Percentiles rank a stretch among this genome's conserved stretches.
Conservation (phyloP, 2,329 filamentous ascomycete genomes). For the Venturia nashicola region DNA sequence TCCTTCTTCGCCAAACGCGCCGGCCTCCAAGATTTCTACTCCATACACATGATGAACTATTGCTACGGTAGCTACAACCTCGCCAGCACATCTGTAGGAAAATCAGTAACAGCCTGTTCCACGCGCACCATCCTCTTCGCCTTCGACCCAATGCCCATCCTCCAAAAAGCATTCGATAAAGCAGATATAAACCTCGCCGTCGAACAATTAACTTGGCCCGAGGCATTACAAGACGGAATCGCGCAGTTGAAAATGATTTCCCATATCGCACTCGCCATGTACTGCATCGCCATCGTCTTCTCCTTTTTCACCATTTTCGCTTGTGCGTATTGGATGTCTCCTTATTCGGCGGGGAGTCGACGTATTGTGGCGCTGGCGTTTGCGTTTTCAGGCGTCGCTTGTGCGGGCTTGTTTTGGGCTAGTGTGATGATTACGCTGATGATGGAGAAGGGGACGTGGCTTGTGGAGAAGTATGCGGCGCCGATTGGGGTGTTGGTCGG, state of each 20-base stretch:
- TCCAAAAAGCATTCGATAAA: conserved; percentile 18
- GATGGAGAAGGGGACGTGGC: conserved; percentile 37
- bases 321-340: conserved; percentile 20
- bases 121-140: conserved; percentile 40
- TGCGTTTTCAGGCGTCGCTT: conserved; percentile 20
- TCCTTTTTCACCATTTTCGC: conserved; percentile 35
- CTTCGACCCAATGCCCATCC: conserved; percentile 40
- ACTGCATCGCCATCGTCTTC: conserved; percentile 43
- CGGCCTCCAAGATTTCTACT: conserved; percentile 49
- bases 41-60: conserved; percentile 46
- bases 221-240: conserved; percentile 41
- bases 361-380: conserved; percentile 35
- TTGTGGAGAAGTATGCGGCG: conserved; percentile 42
- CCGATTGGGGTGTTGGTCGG: conserved; percentile 36
- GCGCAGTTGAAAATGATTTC: conserved; percentile 36
- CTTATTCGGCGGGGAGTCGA: conserved; percentile 13
- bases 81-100: conserved; percentile 29
- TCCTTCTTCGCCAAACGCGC: conserved; percentile 33
- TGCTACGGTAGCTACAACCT: conserved; percentile 41
- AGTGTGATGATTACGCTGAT: conserved; percentile 63
- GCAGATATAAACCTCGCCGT: conserved; percentile 37
- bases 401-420: conserved; percentile 52
- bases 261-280: conserved; percentile 44
- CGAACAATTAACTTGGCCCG: conserved; percentile 39
- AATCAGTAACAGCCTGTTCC: conserved; percentile 44